Conservation (phyloP, 2,329 filamentous ascomycete genomes). For the Phaeosphaeriaceae sp. region DNA sequence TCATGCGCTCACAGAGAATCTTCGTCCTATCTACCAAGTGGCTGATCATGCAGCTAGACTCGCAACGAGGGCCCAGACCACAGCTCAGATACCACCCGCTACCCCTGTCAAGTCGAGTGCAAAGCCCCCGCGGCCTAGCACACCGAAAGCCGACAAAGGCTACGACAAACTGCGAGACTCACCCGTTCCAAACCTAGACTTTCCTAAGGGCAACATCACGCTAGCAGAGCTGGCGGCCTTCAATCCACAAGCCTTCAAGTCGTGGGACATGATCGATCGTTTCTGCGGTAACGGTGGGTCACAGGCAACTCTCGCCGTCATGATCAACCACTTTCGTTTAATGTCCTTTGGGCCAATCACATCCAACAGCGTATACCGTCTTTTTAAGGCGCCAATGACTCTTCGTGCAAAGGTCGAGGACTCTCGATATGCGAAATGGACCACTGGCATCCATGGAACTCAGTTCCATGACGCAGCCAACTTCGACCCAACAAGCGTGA, state of each 20-base stretch:
- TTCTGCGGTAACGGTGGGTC: conserved; percentile 27
- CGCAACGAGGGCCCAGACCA: background rate
- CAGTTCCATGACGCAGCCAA: conserved; percentile 6
- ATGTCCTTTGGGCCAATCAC: conserved; percentile 15
- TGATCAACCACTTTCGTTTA: conserved; percentile 28
- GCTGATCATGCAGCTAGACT: background rate
- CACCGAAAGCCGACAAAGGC: background rate
- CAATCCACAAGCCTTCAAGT: conserved; percentile 30
- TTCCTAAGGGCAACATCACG: conserved; percentile 33
- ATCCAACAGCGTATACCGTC: conserved; percentile 22
- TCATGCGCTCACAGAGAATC: background rate
- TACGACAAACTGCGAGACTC: conserved; percentile 25
- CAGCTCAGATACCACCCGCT: background rate
- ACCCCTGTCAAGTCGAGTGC: background rate
- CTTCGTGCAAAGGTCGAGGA: conserved; percentile 13
- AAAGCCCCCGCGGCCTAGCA: background rate
- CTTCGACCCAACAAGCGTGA: conserved; percentile 21
- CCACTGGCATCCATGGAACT: conserved; percentile 13
- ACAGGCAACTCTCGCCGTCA: conserved; percentile 4
- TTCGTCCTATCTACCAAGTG: background rate
- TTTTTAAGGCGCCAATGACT: conserved; percentile 24
- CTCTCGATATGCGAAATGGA: conserved; percentile 22
- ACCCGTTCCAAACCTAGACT: conserved; percentile 19
- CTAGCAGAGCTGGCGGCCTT: conserved; percentile 33
- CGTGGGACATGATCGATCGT: conserved; percentile 30